These are phyloP conservation scores for Saksenaea oblongispora DNA, from an alignment of 371 early-diverging fungal genomes.

Conservation along the genomic window DNA sequence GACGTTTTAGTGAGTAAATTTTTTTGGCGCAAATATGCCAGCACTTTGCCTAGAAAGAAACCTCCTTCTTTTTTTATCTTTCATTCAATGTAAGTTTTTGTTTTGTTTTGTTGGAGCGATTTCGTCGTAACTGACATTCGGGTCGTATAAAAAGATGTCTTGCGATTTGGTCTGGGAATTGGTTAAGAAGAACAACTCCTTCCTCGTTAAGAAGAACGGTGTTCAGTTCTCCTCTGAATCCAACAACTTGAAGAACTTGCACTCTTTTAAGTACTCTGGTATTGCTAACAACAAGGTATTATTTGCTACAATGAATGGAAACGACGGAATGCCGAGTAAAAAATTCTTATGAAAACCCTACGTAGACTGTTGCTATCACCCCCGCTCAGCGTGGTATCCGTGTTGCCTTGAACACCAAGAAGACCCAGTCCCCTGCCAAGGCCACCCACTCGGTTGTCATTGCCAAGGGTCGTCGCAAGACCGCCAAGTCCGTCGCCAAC, in stretches of 20 bases:
- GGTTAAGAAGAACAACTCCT: slow-evolving; percentile 83
- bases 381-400: slow-evolving; percentile 67
- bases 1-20: background rate
- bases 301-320: background rate
- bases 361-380: slow-evolving; percentile 67
- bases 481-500: slow-evolving; percentile 73
- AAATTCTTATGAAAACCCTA: background rate
- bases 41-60: background rate
- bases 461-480: slow-evolving; percentile 66
- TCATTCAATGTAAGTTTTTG: background rate
- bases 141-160: slow-evolving; percentile 44
- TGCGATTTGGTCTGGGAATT: slow-evolving; percentile 82
- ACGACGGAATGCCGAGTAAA: background rate
- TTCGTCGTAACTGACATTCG: background rate
- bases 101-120: background rate
- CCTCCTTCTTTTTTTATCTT: slow-evolving; percentile 3
- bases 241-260: slow-evolving; percentile 81
- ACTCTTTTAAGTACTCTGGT: slow-evolving; percentile 89
- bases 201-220: slow-evolving; percentile 87
- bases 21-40: background rate
- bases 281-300: slow-evolving; percentile 77
- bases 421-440: slow-evolving; percentile 61
- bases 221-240: slow-evolving; percentile 81
- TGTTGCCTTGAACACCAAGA: slow-evolving; percentile 55
- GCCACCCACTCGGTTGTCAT: slow-evolving; percentile 57